Conservation (phyloP, 192 early-diverging fungal species). For the Coemansia sp. region DNA sequence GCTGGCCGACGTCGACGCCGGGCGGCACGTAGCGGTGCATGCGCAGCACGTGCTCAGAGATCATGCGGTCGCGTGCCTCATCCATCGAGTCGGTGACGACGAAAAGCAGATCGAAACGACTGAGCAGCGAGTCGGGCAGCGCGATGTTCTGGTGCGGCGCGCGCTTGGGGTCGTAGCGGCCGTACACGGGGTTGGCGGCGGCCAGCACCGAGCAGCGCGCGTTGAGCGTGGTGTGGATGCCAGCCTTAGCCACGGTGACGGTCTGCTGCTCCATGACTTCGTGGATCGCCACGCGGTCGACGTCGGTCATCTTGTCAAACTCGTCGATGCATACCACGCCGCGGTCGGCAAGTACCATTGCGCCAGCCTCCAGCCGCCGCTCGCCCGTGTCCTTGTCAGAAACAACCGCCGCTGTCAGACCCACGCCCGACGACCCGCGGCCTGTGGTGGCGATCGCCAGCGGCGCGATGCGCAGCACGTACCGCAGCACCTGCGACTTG, state of each 20-base stretch:
- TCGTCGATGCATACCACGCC: constrained; percentile 99
- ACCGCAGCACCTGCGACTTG: constrained; percentile 98
- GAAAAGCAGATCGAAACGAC: constrained; percentile 97
- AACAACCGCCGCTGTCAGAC: constrained; percentile 96
- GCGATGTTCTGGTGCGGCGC: constrained; percentile 93
- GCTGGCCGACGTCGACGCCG: constrained; percentile 78
- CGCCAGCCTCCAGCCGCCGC: constrained; percentile 91
- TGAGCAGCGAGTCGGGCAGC: constrained; percentile 91
- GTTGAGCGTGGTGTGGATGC: constrained; percentile 97
- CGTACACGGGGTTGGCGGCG: constrained; percentile 94
- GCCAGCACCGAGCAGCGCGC: constrained; percentile 96
- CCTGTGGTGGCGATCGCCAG: constrained; percentile 96
- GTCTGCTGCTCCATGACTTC: constrained; percentile 99
- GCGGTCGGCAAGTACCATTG: constrained; percentile 97
- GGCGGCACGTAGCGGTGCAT: constrained; percentile 92
- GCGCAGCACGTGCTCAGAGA: constrained; percentile 90
- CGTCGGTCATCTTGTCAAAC: constrained; percentile 99
- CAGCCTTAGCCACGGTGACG: constrained; percentile 95
- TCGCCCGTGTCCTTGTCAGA: constrained; percentile 95
- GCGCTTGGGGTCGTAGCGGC: constrained; percentile 85
- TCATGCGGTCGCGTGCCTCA: constrained; percentile 78
- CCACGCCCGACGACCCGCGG: constrained; percentile 93
- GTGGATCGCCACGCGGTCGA: constrained; percentile 97
- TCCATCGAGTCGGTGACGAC: constrained; percentile 91
- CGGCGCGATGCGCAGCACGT: constrained; percentile 92